A percentile compares a stretch with the other conserved stretches of the same genome.
These are phyloP conservation scores for Gracilaria caudata DNA, from an alignment of 23 red algal species.

Conservation along the genomic window DNA sequence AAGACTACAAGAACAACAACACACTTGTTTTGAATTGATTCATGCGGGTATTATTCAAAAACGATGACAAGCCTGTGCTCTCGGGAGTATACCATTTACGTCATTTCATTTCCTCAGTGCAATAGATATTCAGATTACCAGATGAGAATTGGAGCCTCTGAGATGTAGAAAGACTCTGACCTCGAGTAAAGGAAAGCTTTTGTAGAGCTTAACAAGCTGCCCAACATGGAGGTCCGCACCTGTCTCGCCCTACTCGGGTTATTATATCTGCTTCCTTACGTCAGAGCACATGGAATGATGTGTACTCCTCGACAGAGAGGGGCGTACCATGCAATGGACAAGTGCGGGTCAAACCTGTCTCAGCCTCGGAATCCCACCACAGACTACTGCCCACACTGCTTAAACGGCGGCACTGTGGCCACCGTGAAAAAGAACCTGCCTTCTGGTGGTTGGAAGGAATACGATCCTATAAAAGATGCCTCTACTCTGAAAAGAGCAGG, in stretches of 20 bases:
- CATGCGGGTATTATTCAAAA: background rate
- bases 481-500: constrained; percentile 37
- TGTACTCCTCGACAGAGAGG: constrained; percentile 56
- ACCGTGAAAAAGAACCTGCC: constrained; percentile 18
- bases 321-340: constrained; percentile 24
- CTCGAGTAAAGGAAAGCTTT: background rate
- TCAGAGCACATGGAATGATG: constrained; percentile 53
- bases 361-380: constrained; percentile 42
- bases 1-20: no score
- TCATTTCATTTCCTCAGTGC: background rate
- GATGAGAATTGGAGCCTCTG: background rate
- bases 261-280: background rate
- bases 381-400: constrained; percentile 69
- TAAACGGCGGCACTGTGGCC: constrained; percentile 57
- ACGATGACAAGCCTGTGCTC: background rate
- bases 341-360: constrained; percentile 36
- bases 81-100: background rate
- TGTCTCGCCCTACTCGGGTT: background rate
- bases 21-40: background rate
- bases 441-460: constrained; percentile 29
- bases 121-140: background rate
- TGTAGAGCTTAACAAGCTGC: background rate
- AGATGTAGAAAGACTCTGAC: background rate
- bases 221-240: background rate
- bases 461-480: constrained; percentile 35